A percentile compares a stretch with the other conserved stretches of the same genome.
Conservation (phyloP, 768 basidiomycete species). For the Pisolithus microcarpus region DNA sequence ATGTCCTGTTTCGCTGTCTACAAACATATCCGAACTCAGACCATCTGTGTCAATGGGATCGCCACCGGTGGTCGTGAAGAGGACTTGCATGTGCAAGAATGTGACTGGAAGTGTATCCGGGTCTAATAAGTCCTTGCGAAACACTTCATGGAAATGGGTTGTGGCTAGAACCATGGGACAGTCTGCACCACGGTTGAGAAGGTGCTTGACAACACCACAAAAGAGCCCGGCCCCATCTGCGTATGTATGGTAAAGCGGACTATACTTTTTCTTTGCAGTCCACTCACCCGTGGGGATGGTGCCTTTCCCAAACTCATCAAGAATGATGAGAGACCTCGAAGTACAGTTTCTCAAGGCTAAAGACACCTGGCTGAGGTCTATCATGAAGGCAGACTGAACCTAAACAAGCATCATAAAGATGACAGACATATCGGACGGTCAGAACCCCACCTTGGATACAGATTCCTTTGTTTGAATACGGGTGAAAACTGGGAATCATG, state of each 20-base stretch:
- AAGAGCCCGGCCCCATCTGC: conserved; percentile 90
- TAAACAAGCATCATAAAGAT: conserved; percentile 20
- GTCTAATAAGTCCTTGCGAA: conserved; percentile 58
- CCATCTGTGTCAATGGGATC: conserved; percentile 22
- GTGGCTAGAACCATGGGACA: conserved; percentile 82
- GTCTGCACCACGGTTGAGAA: conserved; percentile 55
- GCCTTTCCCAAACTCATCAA: conserved; percentile 98
- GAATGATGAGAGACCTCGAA: conserved; percentile 71
- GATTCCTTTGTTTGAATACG: conserved; percentile 91
- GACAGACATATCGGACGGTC: background rate
- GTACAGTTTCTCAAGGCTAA: conserved; percentile 82
- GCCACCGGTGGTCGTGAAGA: conserved; percentile 57
- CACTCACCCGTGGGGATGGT: conserved; percentile 72
- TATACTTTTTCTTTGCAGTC: background rate
- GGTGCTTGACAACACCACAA: conserved; percentile 74
- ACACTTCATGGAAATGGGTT: conserved; percentile 92
- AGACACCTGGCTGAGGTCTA: conserved; percentile 91
- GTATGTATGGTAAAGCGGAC: conserved; percentile 2
- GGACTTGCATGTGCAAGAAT: conserved; percentile 86
- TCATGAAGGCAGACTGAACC: conserved; percentile 95
- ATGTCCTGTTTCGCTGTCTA: conserved; percentile 11
- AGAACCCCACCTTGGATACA: conserved; percentile 69
- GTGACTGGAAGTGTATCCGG: conserved; percentile 50
- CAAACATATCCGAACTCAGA: conserved; percentile 7
- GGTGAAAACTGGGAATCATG: conserved; percentile 66